These are phyloP conservation scores for Fonsecaea pugnacius DNA, from an alignment of 2,329 filamentous ascomycete species.

Conservation along the genomic window DNA sequence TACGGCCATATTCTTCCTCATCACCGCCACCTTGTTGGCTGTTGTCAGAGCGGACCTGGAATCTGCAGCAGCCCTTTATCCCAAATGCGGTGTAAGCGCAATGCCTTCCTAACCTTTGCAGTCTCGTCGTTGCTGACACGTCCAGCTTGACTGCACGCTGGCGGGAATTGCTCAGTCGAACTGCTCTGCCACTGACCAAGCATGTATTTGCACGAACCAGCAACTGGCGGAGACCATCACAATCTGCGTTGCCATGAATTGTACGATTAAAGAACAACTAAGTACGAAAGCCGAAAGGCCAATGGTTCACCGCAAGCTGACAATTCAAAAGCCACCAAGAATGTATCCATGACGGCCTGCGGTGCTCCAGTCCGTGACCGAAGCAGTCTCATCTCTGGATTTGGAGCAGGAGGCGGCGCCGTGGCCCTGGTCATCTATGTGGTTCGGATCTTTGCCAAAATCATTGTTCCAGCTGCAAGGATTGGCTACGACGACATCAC, in stretches of 20 bases:
- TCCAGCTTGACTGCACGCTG: slow-evolving; percentile 22
- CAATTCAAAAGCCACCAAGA: slow-evolving; percentile 45
- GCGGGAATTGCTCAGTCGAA: slow-evolving; percentile 43
- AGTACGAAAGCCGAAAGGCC: slow-evolving; percentile 35
- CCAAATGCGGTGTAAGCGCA: slow-evolving; percentile 23
- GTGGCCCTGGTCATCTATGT: slow-evolving; percentile 44
- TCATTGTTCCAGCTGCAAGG: slow-evolving; percentile 42
- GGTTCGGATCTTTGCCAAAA: slow-evolving; percentile 46
- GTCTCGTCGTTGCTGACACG: slow-evolving; percentile 9
- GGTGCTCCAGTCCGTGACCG: slow-evolving; percentile 46
- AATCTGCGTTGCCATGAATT: slow-evolving; percentile 43
- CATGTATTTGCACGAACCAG: slow-evolving; percentile 48
- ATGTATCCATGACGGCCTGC: slow-evolving; percentile 48
- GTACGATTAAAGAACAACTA: slow-evolving; percentile 46
- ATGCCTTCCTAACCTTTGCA: no score
- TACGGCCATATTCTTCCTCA: background rate
- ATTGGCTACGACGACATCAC: slow-evolving; percentile 50
- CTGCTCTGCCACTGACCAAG: slow-evolving; percentile 45
- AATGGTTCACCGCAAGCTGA: background rate
- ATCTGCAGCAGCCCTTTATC: slow-evolving; percentile 18
- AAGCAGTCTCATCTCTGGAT: slow-evolving; percentile 40
- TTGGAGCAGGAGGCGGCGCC: slow-evolving; percentile 44
- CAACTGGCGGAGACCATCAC: slow-evolving; percentile 42
- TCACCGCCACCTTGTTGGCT: background rate
- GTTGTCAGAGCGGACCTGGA: slow-evolving; percentile 5